Percentiles rank a stretch among this genome's conserved stretches.
Evolutionary conservation across 495 filamentous ascomycete genomes (phyloP).

Genomic region (Haplographium delicatum): DNA sequence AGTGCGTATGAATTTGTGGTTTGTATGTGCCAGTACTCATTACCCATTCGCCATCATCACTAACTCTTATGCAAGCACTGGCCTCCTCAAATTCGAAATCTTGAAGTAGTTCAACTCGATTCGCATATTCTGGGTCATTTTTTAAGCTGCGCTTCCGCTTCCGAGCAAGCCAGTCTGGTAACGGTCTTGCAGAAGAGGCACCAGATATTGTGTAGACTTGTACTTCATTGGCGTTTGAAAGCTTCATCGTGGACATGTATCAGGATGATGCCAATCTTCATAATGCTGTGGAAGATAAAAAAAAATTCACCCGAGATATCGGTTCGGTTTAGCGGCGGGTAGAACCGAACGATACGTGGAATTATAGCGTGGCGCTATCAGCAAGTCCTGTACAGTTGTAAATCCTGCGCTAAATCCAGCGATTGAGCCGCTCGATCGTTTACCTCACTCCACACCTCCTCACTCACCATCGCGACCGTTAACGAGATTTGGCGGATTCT

Average conservation of each 20-base stretch:
- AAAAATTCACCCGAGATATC: too few relatives aligned
- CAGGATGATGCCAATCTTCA: background rate
- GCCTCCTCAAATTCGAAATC: constrained; percentile 99
- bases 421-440: too few relatives aligned
- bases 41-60: constrained; percentile 96
- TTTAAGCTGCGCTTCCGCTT: constrained; percentile 91
- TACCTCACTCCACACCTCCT: too few relatives aligned
- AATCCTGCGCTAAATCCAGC: too few relatives aligned
- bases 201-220: constrained; percentile 97
- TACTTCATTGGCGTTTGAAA: constrained; percentile 80
- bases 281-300: background rate
- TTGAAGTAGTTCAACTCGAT: constrained; percentile 90
- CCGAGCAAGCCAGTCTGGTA: constrained; percentile 92
- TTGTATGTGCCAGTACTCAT: constrained; percentile 96
- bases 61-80: constrained; percentile 84
- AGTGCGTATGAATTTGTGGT: constrained; percentile 93
- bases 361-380: too few relatives aligned
- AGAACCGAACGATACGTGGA: too few relatives aligned
- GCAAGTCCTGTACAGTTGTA: too few relatives aligned
- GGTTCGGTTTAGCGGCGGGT: constrained; percentile 2
- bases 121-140: constrained; percentile 86
- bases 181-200: constrained; percentile 78
- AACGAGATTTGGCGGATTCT: too few relatives aligned
- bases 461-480: too few relatives aligned
- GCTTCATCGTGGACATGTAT: constrained; percentile 58